phyloP scores from a whole-genome alignment of 768 basidiomycete genomes.

The Tricholoma matsutake region DNA sequence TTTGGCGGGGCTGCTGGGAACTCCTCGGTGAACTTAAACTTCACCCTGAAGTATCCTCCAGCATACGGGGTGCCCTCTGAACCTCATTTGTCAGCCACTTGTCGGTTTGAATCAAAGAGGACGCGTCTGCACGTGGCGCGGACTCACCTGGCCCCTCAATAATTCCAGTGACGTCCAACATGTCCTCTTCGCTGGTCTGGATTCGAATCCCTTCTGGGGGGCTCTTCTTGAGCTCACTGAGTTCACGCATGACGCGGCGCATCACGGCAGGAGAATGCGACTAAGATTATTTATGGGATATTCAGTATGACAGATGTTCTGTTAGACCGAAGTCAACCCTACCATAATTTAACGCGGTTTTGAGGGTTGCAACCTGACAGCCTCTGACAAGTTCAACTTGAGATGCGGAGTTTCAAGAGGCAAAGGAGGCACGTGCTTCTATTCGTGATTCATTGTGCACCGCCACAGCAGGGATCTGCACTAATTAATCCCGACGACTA shows the following conservation, averaged over 20 bases:
- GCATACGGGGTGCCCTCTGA: conserved; percentile 65
- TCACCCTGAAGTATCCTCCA: conserved; percentile 66
- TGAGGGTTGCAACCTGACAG: not conserved
- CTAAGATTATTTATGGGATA: conserved; percentile 19
- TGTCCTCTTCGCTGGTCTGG: conserved; percentile 81
- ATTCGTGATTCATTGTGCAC: not conserved
- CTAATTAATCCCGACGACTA: no score
- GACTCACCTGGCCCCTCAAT: conserved; percentile 86
- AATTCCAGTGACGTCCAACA: conserved; percentile 82
- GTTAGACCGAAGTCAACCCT: not conserved
- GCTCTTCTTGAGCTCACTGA: conserved; percentile 71
- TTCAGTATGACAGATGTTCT: not conserved
- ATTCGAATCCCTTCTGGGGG: conserved; percentile 94
- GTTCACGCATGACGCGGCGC: conserved; percentile 86
- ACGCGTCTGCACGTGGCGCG: conserved; percentile 17
- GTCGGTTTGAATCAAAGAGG: conserved; percentile 4
- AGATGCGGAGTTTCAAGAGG: not conserved
- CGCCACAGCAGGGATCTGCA: no score
- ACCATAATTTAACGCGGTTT: conserved; percentile 11
- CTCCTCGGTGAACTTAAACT: conserved; percentile 90
- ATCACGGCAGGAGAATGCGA: conserved; percentile 54
- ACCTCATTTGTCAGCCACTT: conserved; percentile 24
- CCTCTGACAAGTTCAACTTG: not conserved
- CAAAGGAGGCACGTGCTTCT: not conserved
- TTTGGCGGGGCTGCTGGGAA: conserved; percentile 94